A percentile compares a stretch with the other conserved stretches of the same genome.
Evolutionary conservation across 1,284 basidiomycete genomes (phyloP).

Genomic region (Puccinia triticina): DNA sequence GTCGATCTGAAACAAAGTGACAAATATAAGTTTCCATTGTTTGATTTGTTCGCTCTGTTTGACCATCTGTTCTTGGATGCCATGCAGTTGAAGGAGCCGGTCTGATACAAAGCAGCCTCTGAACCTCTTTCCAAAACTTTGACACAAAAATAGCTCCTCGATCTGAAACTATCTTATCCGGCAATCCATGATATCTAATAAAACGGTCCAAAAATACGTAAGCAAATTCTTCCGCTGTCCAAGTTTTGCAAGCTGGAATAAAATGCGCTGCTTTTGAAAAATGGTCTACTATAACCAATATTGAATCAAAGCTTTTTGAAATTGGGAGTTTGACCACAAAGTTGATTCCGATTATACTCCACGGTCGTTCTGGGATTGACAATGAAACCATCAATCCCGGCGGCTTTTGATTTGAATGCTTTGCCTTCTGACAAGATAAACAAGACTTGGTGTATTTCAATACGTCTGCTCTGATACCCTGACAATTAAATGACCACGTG

Average conservation of each 20-base stretch:
- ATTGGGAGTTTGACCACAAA: conserved; percentile 63
- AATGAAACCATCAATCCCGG: conserved; percentile 61
- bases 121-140: conserved; percentile 2
- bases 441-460: neutral
- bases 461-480: neutral
- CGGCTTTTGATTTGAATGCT: neutral
- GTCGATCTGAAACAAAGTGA: neutral
- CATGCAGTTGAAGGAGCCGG: neutral
- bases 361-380: conserved; percentile 59
- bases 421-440: conserved; percentile 23
- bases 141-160: neutral
- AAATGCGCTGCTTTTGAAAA: conserved; percentile 63
- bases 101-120: neutral
- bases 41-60: conserved; percentile 22
- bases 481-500: too few species aligned
- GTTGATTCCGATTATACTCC: conserved; percentile 63
- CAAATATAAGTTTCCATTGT: neutral
- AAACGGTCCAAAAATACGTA: neutral
- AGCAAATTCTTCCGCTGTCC: neutral
- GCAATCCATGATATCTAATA: conserved; percentile 8
- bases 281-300: conserved; percentile 61
- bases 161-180: neutral
- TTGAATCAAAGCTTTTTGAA: conserved; percentile 59
- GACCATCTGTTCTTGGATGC: neutral
- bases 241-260: conserved; percentile 39